Evolutionary conservation across 768 basidiomycete genomes (phyloP).

Genomic region (Auricularia cornea): DNA sequence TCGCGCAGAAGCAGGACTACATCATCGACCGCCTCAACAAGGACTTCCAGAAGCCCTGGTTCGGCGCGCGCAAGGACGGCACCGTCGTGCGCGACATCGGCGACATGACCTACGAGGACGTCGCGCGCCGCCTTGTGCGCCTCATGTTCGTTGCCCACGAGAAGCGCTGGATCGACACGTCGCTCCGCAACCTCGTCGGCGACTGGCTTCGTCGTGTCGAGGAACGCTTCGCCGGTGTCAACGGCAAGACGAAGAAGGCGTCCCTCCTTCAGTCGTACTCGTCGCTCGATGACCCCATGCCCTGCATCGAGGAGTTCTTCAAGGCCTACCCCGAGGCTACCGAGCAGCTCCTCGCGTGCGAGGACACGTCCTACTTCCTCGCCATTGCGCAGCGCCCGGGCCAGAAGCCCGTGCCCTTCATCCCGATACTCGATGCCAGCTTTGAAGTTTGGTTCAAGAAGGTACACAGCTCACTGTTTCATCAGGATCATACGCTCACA

Average conservation of each 20-base stretch:
- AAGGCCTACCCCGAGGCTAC: conserved; percentile 71
- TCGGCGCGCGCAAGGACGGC: conserved; percentile 92
- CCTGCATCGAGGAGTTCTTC: conserved; percentile 79
- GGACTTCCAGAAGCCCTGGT: conserved; percentile 96
- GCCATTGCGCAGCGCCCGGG: conserved; percentile 92
- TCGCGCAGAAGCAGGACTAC: conserved; percentile 78
- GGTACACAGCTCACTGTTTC: conserved; percentile 34
- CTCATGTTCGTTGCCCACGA: conserved; percentile 93
- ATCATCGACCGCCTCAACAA: conserved; percentile 87
- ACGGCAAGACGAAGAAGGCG: conserved; percentile 63
- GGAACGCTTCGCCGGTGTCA: conserved; percentile 89
- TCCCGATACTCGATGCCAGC: conserved; percentile 84
- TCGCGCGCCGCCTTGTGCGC: conserved; percentile 80
- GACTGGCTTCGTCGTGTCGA: conserved; percentile 96
- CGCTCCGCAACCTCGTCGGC: conserved; percentile 86
- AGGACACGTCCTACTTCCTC: conserved; percentile 93
- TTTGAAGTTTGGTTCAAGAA: conserved; percentile 99
- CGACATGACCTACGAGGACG: conserved; percentile 99
- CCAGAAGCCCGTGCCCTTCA: conserved; percentile 98
- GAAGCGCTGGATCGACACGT: conserved; percentile 86
- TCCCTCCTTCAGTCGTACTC: conserved; percentile 81
- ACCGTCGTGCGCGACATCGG: conserved; percentile 74
- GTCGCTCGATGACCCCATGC: conserved; percentile 70
- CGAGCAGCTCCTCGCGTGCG: conserved; percentile 80
- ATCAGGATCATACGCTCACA: background rate